Conservation (phyloP, 2,329 filamentous ascomycete genomes). For the Ophiostoma ips region DNA sequence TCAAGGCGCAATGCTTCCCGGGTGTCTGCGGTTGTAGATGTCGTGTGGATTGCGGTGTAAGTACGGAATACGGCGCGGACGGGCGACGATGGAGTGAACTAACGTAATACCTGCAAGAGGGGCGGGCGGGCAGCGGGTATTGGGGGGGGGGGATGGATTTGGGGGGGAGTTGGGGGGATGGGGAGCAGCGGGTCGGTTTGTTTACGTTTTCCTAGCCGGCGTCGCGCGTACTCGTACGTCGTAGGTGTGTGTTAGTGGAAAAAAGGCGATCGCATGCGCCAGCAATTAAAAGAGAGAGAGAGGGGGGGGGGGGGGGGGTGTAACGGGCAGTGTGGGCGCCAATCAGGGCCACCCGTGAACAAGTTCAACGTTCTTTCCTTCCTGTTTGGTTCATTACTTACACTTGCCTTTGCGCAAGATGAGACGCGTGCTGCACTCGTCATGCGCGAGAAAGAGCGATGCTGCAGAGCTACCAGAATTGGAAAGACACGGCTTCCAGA, state of each 20-base stretch:
- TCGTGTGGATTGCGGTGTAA: conserved; percentile 1
- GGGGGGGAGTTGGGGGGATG: background rate
- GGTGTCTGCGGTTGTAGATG: too few relatives aligned
- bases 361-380: too few relatives aligned
- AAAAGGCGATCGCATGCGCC: too few relatives aligned
- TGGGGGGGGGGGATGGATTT: conserved; percentile 1
- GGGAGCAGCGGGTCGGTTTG: conserved; percentile 4
- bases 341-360: too few relatives aligned
- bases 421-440: too few relatives aligned
- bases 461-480: too few relatives aligned
- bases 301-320: background rate
- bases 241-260: conserved; percentile 7
- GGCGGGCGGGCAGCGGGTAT: conserved; percentile 2
- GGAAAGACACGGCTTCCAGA: too few relatives aligned
- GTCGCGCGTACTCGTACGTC: conserved; percentile 1
- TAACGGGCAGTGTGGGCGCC: too few relatives aligned
- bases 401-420: too few relatives aligned
- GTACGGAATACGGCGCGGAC: background rate
- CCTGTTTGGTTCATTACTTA: too few relatives aligned
- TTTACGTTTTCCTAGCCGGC: conserved; percentile 8
- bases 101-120: background rate
- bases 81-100: background rate
- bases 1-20: conserved; percentile 1
- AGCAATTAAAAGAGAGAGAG: too few relatives aligned
- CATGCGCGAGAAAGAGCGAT: too few relatives aligned